Conservation (phyloP, 2,329 filamentous ascomycete species). For the Aspergillus pseudonomiae region DNA sequence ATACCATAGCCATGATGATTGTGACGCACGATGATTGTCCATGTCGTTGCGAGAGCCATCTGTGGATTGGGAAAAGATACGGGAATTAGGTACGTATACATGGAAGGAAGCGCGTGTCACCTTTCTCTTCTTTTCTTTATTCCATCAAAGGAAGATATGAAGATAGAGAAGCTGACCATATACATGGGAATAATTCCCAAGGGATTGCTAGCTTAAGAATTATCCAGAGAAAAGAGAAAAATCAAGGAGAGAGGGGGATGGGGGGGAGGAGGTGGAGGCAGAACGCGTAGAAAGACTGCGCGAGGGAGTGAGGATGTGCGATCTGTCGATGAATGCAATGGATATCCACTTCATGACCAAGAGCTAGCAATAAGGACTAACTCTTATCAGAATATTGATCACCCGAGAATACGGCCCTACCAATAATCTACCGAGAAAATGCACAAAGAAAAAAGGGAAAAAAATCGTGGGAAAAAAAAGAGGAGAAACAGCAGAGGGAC, state of each 20-base stretch:
- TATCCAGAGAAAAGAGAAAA: not conserved
- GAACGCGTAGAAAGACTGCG: conserved; percentile 10
- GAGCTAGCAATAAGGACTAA: not conserved
- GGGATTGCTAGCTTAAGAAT: not conserved
- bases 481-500: conserved; percentile 18
- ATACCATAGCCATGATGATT: not conserved
- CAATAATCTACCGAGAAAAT: conserved; percentile 16
- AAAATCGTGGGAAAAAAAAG: conserved; percentile 9
- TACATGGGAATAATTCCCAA: not conserved
- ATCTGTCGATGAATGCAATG: conserved; percentile 5
- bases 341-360: not conserved
- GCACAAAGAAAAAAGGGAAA: conserved; percentile 1
- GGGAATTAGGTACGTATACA: not conserved
- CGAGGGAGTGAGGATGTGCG: conserved; percentile 7
- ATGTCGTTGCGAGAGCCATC: not conserved
- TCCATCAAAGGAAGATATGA: not conserved
- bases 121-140: not conserved
- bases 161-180: not conserved
- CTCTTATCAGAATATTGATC: not conserved
- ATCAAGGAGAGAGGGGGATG: not conserved
- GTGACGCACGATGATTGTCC: not conserved
- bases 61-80: not conserved
- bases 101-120: not conserved
- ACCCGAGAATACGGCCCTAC: conserved; percentile 9
- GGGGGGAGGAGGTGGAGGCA: not conserved